Evolutionary conservation across 352 stramenopile species (phyloP), one percentile per base, ranked within the genome.

Genomic region (Globisporangium paddicum): DNA sequence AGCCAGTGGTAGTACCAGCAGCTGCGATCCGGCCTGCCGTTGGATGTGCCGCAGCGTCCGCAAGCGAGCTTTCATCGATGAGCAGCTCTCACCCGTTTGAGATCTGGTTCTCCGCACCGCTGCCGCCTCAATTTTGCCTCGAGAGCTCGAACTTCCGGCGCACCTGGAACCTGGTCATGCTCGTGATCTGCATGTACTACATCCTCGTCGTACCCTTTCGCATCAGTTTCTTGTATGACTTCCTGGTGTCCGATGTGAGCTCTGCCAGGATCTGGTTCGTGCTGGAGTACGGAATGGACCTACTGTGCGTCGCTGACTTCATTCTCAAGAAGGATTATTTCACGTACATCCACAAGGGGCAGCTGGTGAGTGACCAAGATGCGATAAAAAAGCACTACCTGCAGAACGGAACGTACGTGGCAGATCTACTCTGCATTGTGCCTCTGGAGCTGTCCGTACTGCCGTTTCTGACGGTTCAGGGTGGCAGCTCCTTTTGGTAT

Each of bases 241-340:
- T 62, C n/a, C 48, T 77, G 47, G 61, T 44, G 10, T 25, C 9
- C 16, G 25, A 32, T 7, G 48, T 8, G 5, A 58, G 52, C 32
- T 16, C 5, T 2, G 46, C 62, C 3, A 53, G 3, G 2, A 55
- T 69, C 2, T 82, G 73, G 73, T 73, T 82, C 37, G 44, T 38
- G 2, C 1, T 79, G 23, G 70, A 82, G 55, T 82, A 73, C 58
- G 30, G 64, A 16, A 58, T 78, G 37, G 72, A 82, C 50, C 23
- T 60, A 1, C n/a, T 79, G 4, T 75, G 67, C 35, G 34, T 70
- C 18, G 18, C 57, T 0, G 71, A 82, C 54, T 72, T 82, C 21
- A 40, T 70, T 8, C 59, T 82, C 2, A 60, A 64, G 35, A 67
- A 61, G 37, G 42, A 60, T 28, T 71, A 56, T 37, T 79, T 79